phyloP scores from a whole-genome alignment of 163 green algal species.

The Scenedesmus sp. region DNA sequence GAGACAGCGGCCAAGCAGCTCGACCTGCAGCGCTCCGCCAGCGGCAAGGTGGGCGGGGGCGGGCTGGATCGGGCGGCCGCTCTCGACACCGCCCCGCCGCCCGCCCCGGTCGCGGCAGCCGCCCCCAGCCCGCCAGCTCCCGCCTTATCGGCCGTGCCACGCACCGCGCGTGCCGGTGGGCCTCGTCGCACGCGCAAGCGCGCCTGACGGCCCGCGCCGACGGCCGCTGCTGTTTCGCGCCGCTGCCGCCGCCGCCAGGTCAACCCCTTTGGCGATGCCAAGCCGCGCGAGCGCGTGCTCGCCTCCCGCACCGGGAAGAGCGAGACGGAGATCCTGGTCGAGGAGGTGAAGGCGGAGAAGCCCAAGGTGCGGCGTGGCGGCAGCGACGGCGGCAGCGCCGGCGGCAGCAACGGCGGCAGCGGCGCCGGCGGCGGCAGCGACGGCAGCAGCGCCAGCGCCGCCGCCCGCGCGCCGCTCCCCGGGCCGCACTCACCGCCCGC shows the following conservation, averaged over 20 bases:
- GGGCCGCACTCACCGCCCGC: not conserved
- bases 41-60: conserved; percentile 30
- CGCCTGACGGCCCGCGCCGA: too few species aligned
- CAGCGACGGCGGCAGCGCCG: not conserved
- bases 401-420: conserved; percentile 15
- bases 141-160: too few species aligned
- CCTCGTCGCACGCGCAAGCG: too few species aligned
- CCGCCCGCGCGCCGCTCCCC: too few species aligned
- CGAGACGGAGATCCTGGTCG: conserved; percentile 60
- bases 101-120: too few species aligned
- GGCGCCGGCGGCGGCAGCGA: not conserved
- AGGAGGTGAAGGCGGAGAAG: conserved; percentile 57
- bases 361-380: conserved; percentile 35
- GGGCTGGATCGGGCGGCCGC: too few species aligned
- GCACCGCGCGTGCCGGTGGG: too few species aligned
- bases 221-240: not conserved
- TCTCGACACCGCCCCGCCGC: too few species aligned
- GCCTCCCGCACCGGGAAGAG: conserved; percentile 70
- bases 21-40: conserved; percentile 29
- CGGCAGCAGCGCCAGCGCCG: not conserved
- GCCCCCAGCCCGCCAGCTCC: too few species aligned
- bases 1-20: conserved; percentile 46
- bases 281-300: conserved; percentile 77
- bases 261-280: conserved; percentile 78
- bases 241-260: too few species aligned